These are phyloP conservation scores for Globisporangium cystogenes DNA, from an alignment of 352 stramenopile species.

Conservation along the genomic window DNA sequence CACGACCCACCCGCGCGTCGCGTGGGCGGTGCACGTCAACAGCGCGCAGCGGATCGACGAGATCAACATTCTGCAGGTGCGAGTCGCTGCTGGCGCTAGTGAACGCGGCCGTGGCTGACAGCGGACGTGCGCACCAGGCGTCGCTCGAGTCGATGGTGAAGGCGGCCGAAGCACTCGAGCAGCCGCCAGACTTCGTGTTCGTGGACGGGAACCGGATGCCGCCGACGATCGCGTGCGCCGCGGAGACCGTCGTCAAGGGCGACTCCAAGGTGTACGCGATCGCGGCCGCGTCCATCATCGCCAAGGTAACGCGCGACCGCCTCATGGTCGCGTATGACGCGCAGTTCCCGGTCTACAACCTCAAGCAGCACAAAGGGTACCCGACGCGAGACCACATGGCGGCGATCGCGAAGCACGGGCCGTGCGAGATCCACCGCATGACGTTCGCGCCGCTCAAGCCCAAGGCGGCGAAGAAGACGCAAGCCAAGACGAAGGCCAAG, in stretches of 20 bases:
- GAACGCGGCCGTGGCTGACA: neutral
- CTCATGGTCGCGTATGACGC: constrained; percentile 94
- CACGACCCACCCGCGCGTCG: constrained; percentile 62
- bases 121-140: constrained; percentile 28
- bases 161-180: constrained; percentile 61
- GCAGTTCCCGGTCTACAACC: constrained; percentile 92
- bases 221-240: constrained; percentile 75
- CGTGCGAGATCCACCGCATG: constrained; percentile 92
- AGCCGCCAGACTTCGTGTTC: constrained; percentile 83
- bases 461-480: constrained; percentile 28
- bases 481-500: constrained; percentile 7
- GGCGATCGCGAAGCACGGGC: constrained; percentile 86
- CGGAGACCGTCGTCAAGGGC: constrained; percentile 93
- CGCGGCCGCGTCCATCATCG: constrained; percentile 96
- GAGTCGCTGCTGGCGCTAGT: too few relatives aligned
- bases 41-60: constrained; percentile 92
- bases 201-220: constrained; percentile 96
- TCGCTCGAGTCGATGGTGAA: constrained; percentile 95
- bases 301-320: constrained; percentile 97
- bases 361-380: constrained; percentile 98
- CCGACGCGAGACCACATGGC: constrained; percentile 90
- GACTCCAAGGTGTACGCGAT: constrained; percentile 96
- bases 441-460: constrained; percentile 95
- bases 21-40: constrained; percentile 85
- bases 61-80: constrained; percentile 97